Percentiles rank a stretch among this genome's conserved stretches.
Evolutionary conservation across 225 moss, liverwort and hornwort genomes (phyloP).

Genomic region (Neckera pumila): DNA sequence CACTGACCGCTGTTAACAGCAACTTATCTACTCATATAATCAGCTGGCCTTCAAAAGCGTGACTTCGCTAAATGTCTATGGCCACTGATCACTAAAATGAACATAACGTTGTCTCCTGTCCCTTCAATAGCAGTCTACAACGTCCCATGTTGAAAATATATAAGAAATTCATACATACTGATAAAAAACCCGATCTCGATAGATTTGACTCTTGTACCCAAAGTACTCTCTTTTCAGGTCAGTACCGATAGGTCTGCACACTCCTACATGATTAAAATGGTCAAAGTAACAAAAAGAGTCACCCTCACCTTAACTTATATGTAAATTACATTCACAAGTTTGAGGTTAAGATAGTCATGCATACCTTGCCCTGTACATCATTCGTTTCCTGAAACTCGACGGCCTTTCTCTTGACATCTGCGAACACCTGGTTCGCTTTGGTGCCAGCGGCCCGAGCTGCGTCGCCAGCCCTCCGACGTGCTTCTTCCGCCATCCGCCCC

Average conservation of each 20-base stretch:
- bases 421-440: conserved; percentile 63
- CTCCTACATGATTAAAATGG: neutral
- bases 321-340: neutral
- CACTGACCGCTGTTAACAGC: neutral
- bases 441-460: conserved; percentile 10
- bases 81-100: neutral
- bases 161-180: neutral
- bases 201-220: neutral
- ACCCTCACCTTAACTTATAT: neutral
- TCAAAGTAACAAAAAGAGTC: neutral
- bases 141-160: neutral
- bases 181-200: neutral
- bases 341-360: neutral
- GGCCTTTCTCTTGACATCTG: conserved; percentile 61
- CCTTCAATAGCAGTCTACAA: neutral
- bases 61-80: neutral
- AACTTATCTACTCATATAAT: neutral
- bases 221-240: neutral
- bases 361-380: conserved; percentile 68
- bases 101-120: neutral
- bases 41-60: neutral
- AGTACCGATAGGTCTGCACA: neutral
- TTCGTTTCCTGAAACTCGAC: conserved; percentile 57
- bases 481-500: conserved; percentile 59
- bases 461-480: conserved; percentile 33